Base-by-base conservation (phyloP, 352 stramenopile species). In the Globisporangium camurandrum region DNA sequence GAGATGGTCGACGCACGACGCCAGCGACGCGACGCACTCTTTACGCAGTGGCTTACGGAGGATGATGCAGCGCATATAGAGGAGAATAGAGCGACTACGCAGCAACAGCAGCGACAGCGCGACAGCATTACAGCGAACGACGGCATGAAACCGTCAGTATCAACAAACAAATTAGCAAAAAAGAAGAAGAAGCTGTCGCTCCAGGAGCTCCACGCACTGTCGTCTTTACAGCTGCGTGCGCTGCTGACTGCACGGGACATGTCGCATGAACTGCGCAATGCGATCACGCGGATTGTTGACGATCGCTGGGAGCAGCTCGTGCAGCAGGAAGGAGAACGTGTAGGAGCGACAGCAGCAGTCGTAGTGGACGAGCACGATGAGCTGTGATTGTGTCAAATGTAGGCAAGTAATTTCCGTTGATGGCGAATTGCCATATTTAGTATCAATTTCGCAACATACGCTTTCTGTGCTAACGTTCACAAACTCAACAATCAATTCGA, bases 1-100 rank as follows among this genome's bases (percentile, higher is more conserved):
- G 38, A 66, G 17, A 88, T 84, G 74, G 75, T 90, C 16, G 73
- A 90, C 41, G 49, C 62, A 1, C 52, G 62, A 19, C 66, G 74
- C 6, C 49, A 28, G 16, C 58, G 67, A 11, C 75, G 75, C 8
- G 53, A 49, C 2, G 56, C 61, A 19, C 54, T 87, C 16, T 89
- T 87, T 49, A 56, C 59, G 6, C 46, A 65, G n/a, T 89, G 75
- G 75, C 38, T 42, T 6, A 16, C 12, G 2, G 34, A 40, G 17
- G 27, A 11, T 4, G 33, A 57, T 1, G 57, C 66, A 8, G 56
- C 54, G 19, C n/a, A 45, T 19, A 44, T 41, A 2, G 31, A 51
- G n/a, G 48, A 71, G 26, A 52, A 44, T 17, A 48, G 56, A 56
- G 34, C 39, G 57, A 44, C 20, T 36, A 46, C 1, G 22, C 10